phyloP scores from a whole-genome alignment of 1,139 yeast species.

The Citeromyces hawaiiensis region DNA sequence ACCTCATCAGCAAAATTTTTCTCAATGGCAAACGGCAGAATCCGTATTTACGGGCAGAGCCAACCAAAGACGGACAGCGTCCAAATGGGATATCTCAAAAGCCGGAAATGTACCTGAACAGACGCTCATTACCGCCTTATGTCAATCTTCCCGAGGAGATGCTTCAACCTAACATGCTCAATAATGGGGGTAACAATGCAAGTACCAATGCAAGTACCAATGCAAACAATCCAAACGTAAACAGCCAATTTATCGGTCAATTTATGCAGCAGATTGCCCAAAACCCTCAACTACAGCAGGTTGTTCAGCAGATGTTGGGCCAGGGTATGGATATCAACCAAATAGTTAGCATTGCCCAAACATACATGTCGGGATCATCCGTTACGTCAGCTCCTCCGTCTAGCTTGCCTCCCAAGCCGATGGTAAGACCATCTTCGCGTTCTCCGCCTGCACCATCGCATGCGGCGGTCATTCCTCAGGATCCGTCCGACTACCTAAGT shows the following conservation, averaged over 20 bases:
- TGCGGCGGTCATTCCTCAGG: neutral
- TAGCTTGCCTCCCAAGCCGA: no score
- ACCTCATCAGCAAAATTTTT: conserved; percentile 27
- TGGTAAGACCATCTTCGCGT: neutral
- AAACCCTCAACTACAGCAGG: conserved; percentile 15
- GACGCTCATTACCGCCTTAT: conserved; percentile 34
- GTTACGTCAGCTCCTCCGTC: conserved; percentile 1
- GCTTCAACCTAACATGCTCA: no score
- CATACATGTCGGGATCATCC: conserved; percentile 6
- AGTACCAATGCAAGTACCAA: no score
- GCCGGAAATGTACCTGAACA: conserved; percentile 26
- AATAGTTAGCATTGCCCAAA: conserved; percentile 14
- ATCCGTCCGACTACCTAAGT: neutral
- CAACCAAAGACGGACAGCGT: conserved; percentile 48
- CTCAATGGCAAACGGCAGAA: conserved; percentile 22
- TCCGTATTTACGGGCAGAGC: conserved; percentile 37
- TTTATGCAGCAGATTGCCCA: conserved; percentile 3
- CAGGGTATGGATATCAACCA: conserved; percentile 18
- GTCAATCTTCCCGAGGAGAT: conserved; percentile 43
- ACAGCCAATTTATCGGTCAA: conserved; percentile 5
- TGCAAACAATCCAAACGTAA: conserved; percentile 3
- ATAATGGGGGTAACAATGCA: conserved; percentile 5
- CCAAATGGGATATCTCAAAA: conserved; percentile 23
- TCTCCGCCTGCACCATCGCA: neutral
- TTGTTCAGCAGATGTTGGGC: conserved; percentile 18